phyloP scores from a whole-genome alignment of 2,329 filamentous ascomycete genomes.

The Aspergillus quadrilineatus region DNA sequence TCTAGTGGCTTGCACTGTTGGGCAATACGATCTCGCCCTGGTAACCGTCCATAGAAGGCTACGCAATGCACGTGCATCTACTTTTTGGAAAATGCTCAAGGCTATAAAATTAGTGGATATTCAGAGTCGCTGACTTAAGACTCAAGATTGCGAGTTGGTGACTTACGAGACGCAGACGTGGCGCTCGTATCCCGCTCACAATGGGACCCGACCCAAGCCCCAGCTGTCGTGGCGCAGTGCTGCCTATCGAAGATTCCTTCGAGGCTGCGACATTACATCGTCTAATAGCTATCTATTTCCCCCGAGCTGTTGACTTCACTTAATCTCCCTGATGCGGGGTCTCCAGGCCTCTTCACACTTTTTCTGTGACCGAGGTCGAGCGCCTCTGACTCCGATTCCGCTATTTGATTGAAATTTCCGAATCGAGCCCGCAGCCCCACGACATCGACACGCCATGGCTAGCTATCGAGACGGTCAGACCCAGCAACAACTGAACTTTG shows the following conservation, averaged over 20 bases:
- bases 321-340: conserved; percentile 4
- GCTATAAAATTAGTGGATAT: no score
- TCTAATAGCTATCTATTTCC: neutral
- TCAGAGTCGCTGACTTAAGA: no score
- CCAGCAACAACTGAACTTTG: conserved; percentile 11
- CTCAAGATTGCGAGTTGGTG: neutral
- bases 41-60: neutral
- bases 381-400: conserved; percentile 8
- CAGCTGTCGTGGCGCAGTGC: conserved; percentile 8
- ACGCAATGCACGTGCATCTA: neutral
- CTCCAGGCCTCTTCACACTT: neutral
- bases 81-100: no score
- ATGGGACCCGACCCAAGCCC: neutral
- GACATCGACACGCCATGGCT: conserved; percentile 29
- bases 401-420: conserved; percentile 1
- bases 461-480: conserved; percentile 58
- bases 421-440: conserved; percentile 5
- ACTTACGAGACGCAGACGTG: neutral
- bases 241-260: conserved; percentile 2
- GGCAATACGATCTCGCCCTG: no score
- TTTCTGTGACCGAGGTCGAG: conserved; percentile 14
- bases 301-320: neutral
- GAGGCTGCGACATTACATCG: neutral
- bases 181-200: neutral
- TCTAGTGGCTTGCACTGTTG: no score